Percentiles rank a stretch among this genome's conserved stretches.
phyloP scores from a whole-genome alignment of 2,329 filamentous ascomycete species.

The Cryphonectria nitschkei region DNA sequence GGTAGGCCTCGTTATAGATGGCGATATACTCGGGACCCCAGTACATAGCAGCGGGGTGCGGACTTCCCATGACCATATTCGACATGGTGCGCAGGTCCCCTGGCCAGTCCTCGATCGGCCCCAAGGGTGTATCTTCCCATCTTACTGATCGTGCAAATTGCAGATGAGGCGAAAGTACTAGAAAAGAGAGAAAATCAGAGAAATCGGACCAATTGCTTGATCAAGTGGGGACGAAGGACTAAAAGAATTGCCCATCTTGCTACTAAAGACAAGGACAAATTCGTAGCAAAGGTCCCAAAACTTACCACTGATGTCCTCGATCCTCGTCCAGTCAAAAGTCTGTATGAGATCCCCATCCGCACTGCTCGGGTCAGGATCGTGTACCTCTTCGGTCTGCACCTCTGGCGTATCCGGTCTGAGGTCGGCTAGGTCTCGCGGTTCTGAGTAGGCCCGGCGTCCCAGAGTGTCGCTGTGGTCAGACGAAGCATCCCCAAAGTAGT shows the following conservation, averaged over 20 bases:
- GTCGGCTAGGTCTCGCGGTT: conserved; percentile 33
- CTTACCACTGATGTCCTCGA: conserved; percentile 43
- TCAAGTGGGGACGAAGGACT: not conserved
- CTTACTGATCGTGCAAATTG: conserved; percentile 72
- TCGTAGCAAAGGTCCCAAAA: not conserved
- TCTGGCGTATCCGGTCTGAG: conserved; percentile 31
- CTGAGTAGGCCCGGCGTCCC: conserved; percentile 32
- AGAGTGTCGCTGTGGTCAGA: not conserved
- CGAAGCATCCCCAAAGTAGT: conserved; percentile 48
- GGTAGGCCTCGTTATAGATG: conserved; percentile 76
- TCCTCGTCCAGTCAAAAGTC: conserved; percentile 79
- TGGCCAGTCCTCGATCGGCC: conserved; percentile 75
- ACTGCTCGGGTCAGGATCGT: not conserved
- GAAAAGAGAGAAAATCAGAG: conserved; percentile 47
- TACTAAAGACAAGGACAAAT: not conserved
- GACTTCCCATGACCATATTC: conserved; percentile 80
- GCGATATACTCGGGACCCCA: conserved; percentile 68
- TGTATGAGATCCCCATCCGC: conserved; percentile 35
- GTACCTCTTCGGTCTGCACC: conserved; percentile 15
- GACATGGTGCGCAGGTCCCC: conserved; percentile 76
- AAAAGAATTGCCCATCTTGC: too few relatives aligned
- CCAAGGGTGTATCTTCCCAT: conserved; percentile 74
- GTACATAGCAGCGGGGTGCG: conserved; percentile 76
- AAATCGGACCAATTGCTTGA: not conserved
- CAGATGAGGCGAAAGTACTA: conserved; percentile 69